Conservation (phyloP, 179 eudicot genomes). For the Nepenthes alata region DNA sequence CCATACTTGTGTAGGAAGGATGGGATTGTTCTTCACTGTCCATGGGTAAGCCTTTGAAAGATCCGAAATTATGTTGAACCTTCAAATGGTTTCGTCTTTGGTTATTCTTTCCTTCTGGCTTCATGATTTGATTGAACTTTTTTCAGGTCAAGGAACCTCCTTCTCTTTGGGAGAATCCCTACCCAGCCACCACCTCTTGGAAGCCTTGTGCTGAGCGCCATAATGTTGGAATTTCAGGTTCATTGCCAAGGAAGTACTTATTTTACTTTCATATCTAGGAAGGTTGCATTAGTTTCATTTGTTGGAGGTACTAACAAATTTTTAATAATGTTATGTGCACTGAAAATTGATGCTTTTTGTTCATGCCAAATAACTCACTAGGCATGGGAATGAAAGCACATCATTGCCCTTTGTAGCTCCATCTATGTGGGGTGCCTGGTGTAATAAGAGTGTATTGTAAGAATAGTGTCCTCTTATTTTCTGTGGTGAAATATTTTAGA, state of each 20-base stretch:
- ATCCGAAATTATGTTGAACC: slow-evolving; percentile 1
- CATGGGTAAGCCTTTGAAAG: slow-evolving; percentile 49
- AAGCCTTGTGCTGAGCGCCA: slow-evolving; percentile 88
- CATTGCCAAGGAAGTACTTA: neutral
- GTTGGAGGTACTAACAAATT: neutral
- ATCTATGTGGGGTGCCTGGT: too few relatives aligned
- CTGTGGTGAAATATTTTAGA: too few relatives aligned
- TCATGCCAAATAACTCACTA: too few relatives aligned
- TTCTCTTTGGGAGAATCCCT: slow-evolving; percentile 95
- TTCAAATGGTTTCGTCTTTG: neutral
- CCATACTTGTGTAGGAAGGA: slow-evolving; percentile 94
- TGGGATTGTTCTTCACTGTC: slow-evolving; percentile 77
- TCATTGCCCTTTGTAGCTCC: too few relatives aligned
- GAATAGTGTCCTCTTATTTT: too few relatives aligned
- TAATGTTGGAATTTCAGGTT: slow-evolving; percentile 59
- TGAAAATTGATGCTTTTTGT: too few relatives aligned
- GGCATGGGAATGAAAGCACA: too few relatives aligned
- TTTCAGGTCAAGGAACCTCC: slow-evolving; percentile 76
- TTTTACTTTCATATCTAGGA: neutral
- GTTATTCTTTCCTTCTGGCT: neutral
- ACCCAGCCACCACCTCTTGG: slow-evolving; percentile 93
- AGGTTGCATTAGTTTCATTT: neutral
- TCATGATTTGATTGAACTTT: slow-evolving; percentile 5
- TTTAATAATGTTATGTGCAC: too few relatives aligned
- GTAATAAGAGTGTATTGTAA: too few relatives aligned